These are phyloP conservation scores for Malus hybrid DNA, from an alignment of 331 rosid genomes.

Conservation along the genomic window DNA sequence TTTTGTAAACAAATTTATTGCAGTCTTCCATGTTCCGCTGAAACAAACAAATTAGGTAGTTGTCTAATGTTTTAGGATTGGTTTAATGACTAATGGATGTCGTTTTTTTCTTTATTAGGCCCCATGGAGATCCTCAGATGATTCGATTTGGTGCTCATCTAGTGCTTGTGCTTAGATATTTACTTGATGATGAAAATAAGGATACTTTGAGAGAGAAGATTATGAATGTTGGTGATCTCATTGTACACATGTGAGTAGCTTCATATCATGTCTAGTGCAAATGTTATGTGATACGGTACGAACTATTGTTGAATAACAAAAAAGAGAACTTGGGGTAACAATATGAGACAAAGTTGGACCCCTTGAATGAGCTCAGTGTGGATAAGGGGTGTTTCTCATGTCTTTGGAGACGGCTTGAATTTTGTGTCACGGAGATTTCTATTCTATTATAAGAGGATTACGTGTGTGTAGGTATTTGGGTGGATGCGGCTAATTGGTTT, in stretches of 20 bases:
- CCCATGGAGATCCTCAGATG: constrained; percentile 93
- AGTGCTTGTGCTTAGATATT: constrained; percentile 85
- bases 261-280: constrained; percentile 3
- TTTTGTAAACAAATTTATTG: neutral
- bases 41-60: neutral
- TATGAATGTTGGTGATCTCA: constrained; percentile 78
- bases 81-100: constrained; percentile 9
- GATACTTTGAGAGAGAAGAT: constrained; percentile 76
- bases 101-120: constrained; percentile 43
- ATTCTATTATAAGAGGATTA: neutral
- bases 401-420: neutral
- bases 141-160: constrained; percentile 97
- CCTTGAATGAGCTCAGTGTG: neutral
- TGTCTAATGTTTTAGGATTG: constrained; percentile 14
- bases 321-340: neutral
- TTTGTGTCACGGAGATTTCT: neutral
- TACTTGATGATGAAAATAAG: constrained; percentile 67
- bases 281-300: constrained; percentile 1
- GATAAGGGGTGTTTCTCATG: neutral
- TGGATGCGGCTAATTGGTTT: constrained; percentile 13
- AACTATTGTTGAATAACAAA: neutral
- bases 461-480: no score
- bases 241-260: constrained; percentile 80
- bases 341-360: neutral
- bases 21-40: neutral